Base-by-base conservation (phyloP, 768 basidiomycete genomes). In the Amanita inopinata region DNA sequence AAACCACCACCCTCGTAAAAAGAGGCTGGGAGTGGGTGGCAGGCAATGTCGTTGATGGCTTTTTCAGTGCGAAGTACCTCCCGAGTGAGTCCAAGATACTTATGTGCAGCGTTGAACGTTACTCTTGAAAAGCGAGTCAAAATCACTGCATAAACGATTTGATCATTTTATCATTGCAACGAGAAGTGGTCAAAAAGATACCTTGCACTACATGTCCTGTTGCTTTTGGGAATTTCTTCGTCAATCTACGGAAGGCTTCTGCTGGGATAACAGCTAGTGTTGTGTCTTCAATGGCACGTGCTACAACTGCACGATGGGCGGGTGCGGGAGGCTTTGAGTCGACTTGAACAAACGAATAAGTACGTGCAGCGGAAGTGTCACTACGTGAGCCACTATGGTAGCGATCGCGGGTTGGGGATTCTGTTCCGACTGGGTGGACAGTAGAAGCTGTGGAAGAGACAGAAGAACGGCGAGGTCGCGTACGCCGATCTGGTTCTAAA, bases 191-290 rank as follows among this genome's bases (percentile, higher is more conserved):
- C 14, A 25, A 10, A n/a, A 15, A 23, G 27, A 15, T 54, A 80
- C 91, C 90, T 75, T 93, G 89, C 0, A 96, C 90, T 46, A 97
- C 92, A 53, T 93, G 91, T 3, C 93, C 92, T 27, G 92, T 88
- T 2, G 96, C 92, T 54, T 98, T 98, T 0, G 96, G 96, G 53
- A 85, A 96, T 57, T 94, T 92, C 63, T 93, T 89, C 2, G 94
- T 97, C 30, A 99, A 66, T 38, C 92, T 72, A 43, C 84, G 72
- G 63, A 99, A 99, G 3, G 94, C 96, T 59, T 97, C 92, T 2
- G 96, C 94, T 18, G 96, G 96, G 43, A 99, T 98, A 7, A 99
- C 94, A n/a, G 94, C 96, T 14, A 99, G 66, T 1, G 96, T 98
- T 3, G 87, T 87, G 53, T 99, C 96, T 41, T 88, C 85, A 3